Evolutionary conservation across 2,329 filamentous ascomycete species (phyloP).

Genomic region (Fusarium sororula): DNA sequence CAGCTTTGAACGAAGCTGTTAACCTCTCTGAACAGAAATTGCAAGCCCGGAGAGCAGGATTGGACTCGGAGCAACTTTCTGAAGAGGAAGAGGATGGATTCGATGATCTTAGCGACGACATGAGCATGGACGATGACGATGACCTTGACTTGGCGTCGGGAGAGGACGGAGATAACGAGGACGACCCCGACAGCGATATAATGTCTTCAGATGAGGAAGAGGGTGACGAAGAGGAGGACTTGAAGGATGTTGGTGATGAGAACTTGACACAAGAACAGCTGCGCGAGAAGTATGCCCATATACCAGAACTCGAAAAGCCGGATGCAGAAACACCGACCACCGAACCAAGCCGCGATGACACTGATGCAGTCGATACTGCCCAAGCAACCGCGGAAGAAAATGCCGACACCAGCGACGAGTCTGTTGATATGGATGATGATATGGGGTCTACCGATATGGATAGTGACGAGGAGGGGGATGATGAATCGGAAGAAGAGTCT

Average conservation of each 20-base stretch:
- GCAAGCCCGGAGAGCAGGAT: constrained; percentile 65
- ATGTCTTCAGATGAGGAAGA: constrained; percentile 72
- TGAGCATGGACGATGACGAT: constrained; percentile 48
- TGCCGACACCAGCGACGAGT: constrained; percentile 68
- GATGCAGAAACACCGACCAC: constrained; percentile 39
- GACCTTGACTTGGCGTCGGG: constrained; percentile 47
- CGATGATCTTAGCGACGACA: constrained; percentile 59
- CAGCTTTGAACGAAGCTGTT: constrained; percentile 77
- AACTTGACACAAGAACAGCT: constrained; percentile 75
- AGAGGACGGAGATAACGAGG: constrained; percentile 53
- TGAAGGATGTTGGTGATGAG: constrained; percentile 65
- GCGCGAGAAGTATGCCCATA: constrained; percentile 72
- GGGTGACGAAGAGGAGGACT: constrained; percentile 68
- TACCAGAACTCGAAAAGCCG: constrained; percentile 59
- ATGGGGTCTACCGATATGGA: constrained; percentile 66
- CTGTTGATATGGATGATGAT: constrained; percentile 75
- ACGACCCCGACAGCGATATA: constrained; percentile 55
- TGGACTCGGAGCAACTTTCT: constrained; percentile 62
- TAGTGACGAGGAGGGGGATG: constrained; percentile 56
- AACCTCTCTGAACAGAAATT: constrained; percentile 76
- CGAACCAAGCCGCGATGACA: constrained; percentile 36
- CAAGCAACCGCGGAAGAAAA: constrained; percentile 39
- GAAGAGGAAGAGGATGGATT: constrained; percentile 57
- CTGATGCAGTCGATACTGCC: constrained; percentile 32
- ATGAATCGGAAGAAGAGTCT: constrained; percentile 55